Conservation (phyloP, 1,139 yeast species). For the Kodamaea ohmeri region DNA sequence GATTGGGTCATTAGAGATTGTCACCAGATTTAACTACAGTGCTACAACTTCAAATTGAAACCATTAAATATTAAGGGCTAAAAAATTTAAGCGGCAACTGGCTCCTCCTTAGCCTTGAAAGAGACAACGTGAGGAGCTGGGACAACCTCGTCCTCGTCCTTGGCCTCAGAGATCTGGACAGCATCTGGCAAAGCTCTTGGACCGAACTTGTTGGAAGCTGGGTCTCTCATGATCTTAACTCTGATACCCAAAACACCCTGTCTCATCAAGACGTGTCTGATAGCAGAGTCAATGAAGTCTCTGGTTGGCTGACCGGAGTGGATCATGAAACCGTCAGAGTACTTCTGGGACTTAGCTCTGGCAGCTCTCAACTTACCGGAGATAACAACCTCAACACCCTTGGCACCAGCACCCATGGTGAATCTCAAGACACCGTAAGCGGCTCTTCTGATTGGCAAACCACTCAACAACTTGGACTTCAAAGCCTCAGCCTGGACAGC, state of each 20-base stretch:
- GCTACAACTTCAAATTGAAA: constrained; percentile 1
- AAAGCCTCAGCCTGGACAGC: constrained; percentile 99
- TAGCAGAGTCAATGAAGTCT: constrained; percentile 97
- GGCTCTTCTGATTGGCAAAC: constrained; percentile 99
- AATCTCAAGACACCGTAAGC: constrained; percentile 99
- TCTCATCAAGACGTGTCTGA: constrained; percentile 99
- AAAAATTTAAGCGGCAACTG: constrained; percentile 26
- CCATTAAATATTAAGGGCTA: constrained; percentile 6
- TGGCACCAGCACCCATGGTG: constrained; percentile 99
- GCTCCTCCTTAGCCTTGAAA: constrained; percentile 49
- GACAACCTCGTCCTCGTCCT: constrained; percentile 83
- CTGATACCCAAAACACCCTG: constrained; percentile 99
- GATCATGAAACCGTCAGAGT: constrained; percentile 99
- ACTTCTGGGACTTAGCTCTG: constrained; percentile 99
- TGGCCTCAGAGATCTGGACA: constrained; percentile 92
- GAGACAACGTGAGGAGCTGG: constrained; percentile 83
- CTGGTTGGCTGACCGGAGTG: constrained; percentile 99
- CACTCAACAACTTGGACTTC: constrained; percentile 96
- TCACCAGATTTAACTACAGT: background rate
- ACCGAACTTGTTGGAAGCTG: constrained; percentile 87
- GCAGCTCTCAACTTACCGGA: constrained; percentile 99
- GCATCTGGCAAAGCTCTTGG: constrained; percentile 95
- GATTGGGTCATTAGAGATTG: too few relatives aligned
- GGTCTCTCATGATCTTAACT: constrained; percentile 99
- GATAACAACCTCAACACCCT: constrained; percentile 99